phyloP scores from a whole-genome alignment of 2,329 filamentous ascomycete species.

The Microdochium nivale region DNA sequence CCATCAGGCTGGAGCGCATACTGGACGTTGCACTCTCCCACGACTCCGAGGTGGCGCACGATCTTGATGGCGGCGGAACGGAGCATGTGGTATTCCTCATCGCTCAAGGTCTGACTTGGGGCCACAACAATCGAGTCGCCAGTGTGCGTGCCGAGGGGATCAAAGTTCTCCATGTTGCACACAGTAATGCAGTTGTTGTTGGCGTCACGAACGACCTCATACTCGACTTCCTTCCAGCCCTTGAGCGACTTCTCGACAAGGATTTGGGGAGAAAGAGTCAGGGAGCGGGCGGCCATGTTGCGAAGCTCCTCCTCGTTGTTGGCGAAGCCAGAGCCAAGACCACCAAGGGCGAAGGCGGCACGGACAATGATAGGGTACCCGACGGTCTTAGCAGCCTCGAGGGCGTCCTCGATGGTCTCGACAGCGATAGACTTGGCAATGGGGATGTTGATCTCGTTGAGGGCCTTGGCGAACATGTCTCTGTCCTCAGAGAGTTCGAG shows the following conservation, averaged over 20 bases:
- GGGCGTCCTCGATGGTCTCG: conserved; percentile 80
- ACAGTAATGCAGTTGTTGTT: conserved; percentile 99
- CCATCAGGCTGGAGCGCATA: conserved; percentile 95
- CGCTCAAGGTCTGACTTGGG: conserved; percentile 90
- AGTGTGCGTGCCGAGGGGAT: conserved; percentile 94
- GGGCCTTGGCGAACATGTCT: conserved; percentile 89
- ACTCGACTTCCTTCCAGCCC: conserved; percentile 99
- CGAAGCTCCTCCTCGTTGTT: conserved; percentile 89
- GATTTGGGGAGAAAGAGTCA: conserved; percentile 90
- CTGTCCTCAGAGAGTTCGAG: conserved; percentile 92
- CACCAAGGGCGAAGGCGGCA: conserved; percentile 91
- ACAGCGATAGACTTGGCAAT: conserved; percentile 96
- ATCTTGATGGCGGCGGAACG: conserved; percentile 95
- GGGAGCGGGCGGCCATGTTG: conserved; percentile 84
- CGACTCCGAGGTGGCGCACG: conserved; percentile 91
- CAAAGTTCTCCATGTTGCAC: conserved; percentile 99
- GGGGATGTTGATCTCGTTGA: conserved; percentile 95
- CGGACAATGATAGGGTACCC: conserved; percentile 98
- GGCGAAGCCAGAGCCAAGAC: conserved; percentile 92
- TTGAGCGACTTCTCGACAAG: conserved; percentile 98
- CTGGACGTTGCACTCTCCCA: conserved; percentile 98
- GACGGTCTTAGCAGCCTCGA: conserved; percentile 76
- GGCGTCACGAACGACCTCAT: conserved; percentile 92
- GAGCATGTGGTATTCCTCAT: conserved; percentile 99
- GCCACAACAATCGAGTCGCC: conserved; percentile 98